Conservation (phyloP, 768 basidiomycete species). For the Boletus subparvulus region DNA sequence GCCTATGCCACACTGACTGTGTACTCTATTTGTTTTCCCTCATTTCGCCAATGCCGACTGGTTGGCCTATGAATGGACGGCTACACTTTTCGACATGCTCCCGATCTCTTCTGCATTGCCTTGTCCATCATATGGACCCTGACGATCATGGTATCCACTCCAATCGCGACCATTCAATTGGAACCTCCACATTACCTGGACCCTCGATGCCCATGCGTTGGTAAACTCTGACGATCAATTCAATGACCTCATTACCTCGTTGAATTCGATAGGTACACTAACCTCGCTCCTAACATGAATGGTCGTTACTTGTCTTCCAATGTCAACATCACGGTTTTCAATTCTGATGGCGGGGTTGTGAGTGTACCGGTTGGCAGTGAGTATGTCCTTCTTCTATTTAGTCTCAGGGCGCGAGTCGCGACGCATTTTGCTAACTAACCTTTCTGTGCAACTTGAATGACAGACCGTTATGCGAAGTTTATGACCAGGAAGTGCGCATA, state of each 20-base stretch:
- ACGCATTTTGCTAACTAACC: constrained; percentile 26
- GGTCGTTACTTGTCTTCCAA: constrained; percentile 84
- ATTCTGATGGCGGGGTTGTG: constrained; percentile 35
- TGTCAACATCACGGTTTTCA: constrained; percentile 73
- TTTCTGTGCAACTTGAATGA: constrained; percentile 28
- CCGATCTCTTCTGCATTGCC: background rate
- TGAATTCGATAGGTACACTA: constrained; percentile 46
- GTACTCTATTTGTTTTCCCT: background rate
- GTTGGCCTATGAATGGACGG: background rate
- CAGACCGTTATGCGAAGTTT: constrained; percentile 69
- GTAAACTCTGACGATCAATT: background rate
- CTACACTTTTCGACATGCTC: background rate
- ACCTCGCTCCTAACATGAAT: constrained; percentile 63
- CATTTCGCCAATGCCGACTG: background rate
- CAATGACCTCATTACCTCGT: background rate
- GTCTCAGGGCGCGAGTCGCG: background rate
- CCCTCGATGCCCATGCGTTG: background rate
- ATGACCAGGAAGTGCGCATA: constrained; percentile 61
- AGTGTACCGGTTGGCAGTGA: constrained; percentile 48
- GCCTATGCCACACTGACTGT: constrained; percentile 1
- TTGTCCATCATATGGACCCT: background rate
- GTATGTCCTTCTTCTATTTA: constrained; percentile 2
- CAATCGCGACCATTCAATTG: constrained; percentile 2
- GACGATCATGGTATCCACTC: constrained; percentile 4
- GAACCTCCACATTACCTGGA: background rate